Conservation (phyloP, 352 stramenopile genomes). For the Phytophthora pistaciae region DNA sequence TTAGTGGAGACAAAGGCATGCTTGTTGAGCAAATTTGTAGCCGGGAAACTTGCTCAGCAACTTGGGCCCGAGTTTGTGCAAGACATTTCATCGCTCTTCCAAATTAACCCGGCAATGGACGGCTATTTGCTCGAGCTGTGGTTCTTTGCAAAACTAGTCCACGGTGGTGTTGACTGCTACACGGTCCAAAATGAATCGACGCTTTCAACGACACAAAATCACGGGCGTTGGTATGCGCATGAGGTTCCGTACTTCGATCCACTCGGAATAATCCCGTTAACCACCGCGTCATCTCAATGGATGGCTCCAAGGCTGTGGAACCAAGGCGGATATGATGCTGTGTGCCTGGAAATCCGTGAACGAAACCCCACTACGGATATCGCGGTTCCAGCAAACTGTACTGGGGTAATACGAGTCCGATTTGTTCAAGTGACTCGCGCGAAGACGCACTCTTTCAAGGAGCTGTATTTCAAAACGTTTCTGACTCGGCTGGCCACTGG, state of each 20-base stretch:
- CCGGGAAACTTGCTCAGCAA: background rate
- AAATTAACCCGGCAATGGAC: background rate
- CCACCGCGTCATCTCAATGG: background rate
- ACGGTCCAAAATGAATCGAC: background rate
- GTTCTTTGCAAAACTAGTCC: constrained; percentile 1
- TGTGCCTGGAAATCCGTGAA: constrained; percentile 3
- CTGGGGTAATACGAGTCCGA: background rate
- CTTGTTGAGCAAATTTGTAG: constrained; percentile 7
- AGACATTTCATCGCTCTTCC: background rate
- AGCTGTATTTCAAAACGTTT: background rate
- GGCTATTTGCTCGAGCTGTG: constrained; percentile 4
- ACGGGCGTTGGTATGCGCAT: background rate
- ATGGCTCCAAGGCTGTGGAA: background rate
- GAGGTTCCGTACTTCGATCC: constrained; percentile 9
- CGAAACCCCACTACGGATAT: background rate
- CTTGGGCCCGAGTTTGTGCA: constrained; percentile 4
- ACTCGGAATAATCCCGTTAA: constrained; percentile 2
- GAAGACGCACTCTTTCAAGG: constrained; percentile 3
- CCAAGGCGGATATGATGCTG: constrained; percentile 6
- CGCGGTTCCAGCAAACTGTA: background rate
- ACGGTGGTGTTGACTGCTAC: constrained; percentile 1
- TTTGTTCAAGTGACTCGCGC: constrained; percentile 2
- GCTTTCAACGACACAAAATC: background rate
- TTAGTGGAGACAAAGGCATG: background rate
- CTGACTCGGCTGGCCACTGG: background rate